Evolutionary conservation across 139 green algal genomes (phyloP), one percentile per base, ranked within the genome.

Genomic region (Diplosphaera chodatii): DNA sequence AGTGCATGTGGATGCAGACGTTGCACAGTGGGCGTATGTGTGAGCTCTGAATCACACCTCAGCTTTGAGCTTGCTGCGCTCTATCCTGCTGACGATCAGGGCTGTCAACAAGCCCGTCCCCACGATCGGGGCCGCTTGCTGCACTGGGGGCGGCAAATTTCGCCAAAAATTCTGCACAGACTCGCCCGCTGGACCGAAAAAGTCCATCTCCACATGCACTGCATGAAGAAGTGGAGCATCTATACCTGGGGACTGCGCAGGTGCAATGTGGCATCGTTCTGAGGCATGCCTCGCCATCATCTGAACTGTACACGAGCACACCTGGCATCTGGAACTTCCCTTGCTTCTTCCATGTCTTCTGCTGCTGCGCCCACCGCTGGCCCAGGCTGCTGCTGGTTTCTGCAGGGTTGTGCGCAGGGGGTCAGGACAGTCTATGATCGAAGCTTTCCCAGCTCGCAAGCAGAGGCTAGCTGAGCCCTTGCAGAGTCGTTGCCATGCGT

Each of bases 121-220:
- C 21, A 80, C 74, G 33, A 70, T 84, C 10, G 82, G 82, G 16
- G 76, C 73, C 22, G 70, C 77, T 41, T 77, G 68, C 69, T 82
- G 82, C 55, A 82, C 77, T 32, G 41, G 77, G 23, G 80, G 82
- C 15, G 82, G 82, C 74, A 88, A 63, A 55, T 82, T 67, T 5
- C 66, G 1, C 74, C 74, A 88, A 27, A 74, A 55, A 27, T 80
- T 69, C 73, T 76, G 64, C n/a, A 87, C 56, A 3, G 74, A 72
- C 13, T 82, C 41, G 4, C 74, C 65, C 16, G 78, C 73, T 32
- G 82, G 82, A 4, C 63, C 69, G 1, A 87, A 40, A 32, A 87
- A 79, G 59, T 87, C 82, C 21, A 87, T 64, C 41, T 86, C 65
- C 21, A 83, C 77, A 20, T 77, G 62, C 33, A 77, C 73, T 79